phyloP scores from a whole-genome alignment of 2,329 filamentous ascomycete genomes.

The Alternaria burnsii region DNA sequence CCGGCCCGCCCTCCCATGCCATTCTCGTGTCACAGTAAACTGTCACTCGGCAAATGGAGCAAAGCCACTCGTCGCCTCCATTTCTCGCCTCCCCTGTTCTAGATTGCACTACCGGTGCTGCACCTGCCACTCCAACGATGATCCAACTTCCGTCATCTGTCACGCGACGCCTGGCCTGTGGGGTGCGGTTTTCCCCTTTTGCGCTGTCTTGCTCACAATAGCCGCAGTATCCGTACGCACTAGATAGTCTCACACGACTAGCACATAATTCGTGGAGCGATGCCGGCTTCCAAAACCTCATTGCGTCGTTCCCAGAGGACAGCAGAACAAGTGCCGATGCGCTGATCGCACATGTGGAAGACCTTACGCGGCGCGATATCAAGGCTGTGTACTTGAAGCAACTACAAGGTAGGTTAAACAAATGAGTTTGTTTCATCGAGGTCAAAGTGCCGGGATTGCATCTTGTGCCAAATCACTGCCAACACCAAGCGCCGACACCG shows the following conservation, averaged over 20 bases:
- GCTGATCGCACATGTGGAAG: constrained; percentile 72
- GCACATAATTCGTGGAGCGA: constrained; percentile 73
- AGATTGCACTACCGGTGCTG: constrained; percentile 17
- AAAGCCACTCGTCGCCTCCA: constrained; percentile 38
- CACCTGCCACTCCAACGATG: constrained; percentile 25
- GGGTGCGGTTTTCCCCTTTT: constrained; percentile 23
- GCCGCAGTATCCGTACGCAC: constrained; percentile 78
- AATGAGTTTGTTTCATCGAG: constrained; percentile 23
- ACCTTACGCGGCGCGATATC: constrained; percentile 75
- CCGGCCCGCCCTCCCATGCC: constrained; percentile 33
- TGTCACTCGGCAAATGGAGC: constrained; percentile 19
- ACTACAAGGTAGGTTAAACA: constrained; percentile 63
- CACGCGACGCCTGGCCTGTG: constrained; percentile 37
- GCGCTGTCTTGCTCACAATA: constrained; percentile 40
- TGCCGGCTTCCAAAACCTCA: constrained; percentile 71
- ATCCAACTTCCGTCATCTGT: constrained; percentile 34
- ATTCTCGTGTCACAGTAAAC: constrained; percentile 16
- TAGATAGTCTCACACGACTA: constrained; percentile 70
- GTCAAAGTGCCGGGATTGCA: constrained; percentile 14
- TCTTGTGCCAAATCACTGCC: constrained; percentile 15
- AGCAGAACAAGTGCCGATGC: constrained; percentile 66
- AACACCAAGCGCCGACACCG: constrained; percentile 29
- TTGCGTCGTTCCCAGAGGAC: constrained; percentile 73
- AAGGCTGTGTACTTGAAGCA: constrained; percentile 81
- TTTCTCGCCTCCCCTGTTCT: constrained; percentile 16